These are phyloP conservation scores for Fusarium marasasianum DNA, from an alignment of 2,329 filamentous ascomycete genomes.

Conservation along the genomic window DNA sequence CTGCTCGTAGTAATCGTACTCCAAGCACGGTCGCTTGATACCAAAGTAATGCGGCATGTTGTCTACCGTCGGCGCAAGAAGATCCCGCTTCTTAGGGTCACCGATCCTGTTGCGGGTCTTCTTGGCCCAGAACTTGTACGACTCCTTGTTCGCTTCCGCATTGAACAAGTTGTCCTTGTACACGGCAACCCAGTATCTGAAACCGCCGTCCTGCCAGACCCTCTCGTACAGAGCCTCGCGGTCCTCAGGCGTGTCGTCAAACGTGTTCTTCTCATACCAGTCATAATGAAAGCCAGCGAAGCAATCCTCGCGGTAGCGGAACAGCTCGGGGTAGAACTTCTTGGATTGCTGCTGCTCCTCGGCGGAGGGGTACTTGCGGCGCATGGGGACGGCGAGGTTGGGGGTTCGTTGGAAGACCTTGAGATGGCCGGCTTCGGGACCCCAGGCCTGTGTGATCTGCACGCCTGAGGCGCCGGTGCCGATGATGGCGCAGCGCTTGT, in stretches of 20 bases:
- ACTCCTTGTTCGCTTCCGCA: constrained; percentile 59
- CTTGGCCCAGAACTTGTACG: constrained; percentile 65
- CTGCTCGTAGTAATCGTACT: constrained; percentile 57
- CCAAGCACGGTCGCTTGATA: constrained; percentile 58
- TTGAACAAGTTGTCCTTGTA: constrained; percentile 63
- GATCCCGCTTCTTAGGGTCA: constrained; percentile 58
- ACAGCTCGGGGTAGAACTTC: constrained; percentile 60
- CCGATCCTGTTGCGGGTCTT: constrained; percentile 61
- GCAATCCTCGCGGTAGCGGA: constrained; percentile 59
- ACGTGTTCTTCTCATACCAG: constrained; percentile 62
- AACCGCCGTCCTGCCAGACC: constrained; percentile 62
- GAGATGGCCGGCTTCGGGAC: constrained; percentile 60
- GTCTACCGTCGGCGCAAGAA: constrained; percentile 58
- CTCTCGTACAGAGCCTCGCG: constrained; percentile 59
- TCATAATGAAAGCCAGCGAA: constrained; percentile 70
- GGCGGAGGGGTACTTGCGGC: constrained; percentile 52
- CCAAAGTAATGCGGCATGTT: constrained; percentile 64
- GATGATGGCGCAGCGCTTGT: constrained; percentile 69
- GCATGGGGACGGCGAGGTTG: constrained; percentile 72
- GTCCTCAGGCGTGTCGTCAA: constrained; percentile 61
- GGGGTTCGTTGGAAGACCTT: constrained; percentile 74
- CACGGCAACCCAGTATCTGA: constrained; percentile 61
- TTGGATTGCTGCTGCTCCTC: constrained; percentile 55
- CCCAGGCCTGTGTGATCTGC: constrained; percentile 70
- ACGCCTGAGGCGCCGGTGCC: constrained; percentile 73